Evolutionary conservation across 2,329 filamentous ascomycete species (phyloP).

Genomic region (Apiospora malaysiana): DNA sequence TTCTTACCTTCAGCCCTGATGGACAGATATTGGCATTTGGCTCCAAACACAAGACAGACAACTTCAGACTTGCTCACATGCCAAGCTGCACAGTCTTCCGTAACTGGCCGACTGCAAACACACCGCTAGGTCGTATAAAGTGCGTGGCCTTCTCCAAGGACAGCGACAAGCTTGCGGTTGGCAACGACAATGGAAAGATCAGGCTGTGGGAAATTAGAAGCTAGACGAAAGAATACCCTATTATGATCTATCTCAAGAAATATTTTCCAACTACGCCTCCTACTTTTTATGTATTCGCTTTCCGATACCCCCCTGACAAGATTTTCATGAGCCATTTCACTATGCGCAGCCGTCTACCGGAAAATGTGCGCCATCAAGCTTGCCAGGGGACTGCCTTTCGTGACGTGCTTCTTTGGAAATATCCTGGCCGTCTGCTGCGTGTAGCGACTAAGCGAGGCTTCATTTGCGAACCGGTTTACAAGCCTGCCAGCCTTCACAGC

Average conservation of each 20-base stretch:
- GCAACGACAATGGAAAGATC: constrained; percentile 87
- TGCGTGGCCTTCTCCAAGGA: constrained; percentile 70
- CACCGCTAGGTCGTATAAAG: constrained; percentile 84
- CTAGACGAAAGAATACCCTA: constrained; percentile 44
- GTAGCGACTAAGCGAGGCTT: constrained; percentile 42
- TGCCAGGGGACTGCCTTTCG: constrained; percentile 46
- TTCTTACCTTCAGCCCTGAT: constrained; percentile 82
- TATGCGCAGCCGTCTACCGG: neutral
- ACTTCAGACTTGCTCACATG: constrained; percentile 84
- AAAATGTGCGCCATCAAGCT: constrained; percentile 44
- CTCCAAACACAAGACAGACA: constrained; percentile 86
- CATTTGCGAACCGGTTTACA: constrained; percentile 42
- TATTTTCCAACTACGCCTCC: neutral
- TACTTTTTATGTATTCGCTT: neutral
- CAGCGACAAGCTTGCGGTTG: constrained; percentile 79
- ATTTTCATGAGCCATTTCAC: neutral
- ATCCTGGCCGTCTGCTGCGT: constrained; percentile 43
- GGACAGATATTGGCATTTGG: constrained; percentile 89
- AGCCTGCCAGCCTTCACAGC: constrained; percentile 35
- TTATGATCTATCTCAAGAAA: constrained; percentile 19
- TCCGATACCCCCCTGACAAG: neutral
- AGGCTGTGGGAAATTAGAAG: constrained; percentile 86
- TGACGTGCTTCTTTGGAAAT: constrained; percentile 53
- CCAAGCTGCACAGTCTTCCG: constrained; percentile 92
- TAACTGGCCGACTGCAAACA: constrained; percentile 95